These are phyloP conservation scores for Bipolaris victoriae DNA, from an alignment of 2,329 filamentous ascomycete species.

Conservation along the genomic window DNA sequence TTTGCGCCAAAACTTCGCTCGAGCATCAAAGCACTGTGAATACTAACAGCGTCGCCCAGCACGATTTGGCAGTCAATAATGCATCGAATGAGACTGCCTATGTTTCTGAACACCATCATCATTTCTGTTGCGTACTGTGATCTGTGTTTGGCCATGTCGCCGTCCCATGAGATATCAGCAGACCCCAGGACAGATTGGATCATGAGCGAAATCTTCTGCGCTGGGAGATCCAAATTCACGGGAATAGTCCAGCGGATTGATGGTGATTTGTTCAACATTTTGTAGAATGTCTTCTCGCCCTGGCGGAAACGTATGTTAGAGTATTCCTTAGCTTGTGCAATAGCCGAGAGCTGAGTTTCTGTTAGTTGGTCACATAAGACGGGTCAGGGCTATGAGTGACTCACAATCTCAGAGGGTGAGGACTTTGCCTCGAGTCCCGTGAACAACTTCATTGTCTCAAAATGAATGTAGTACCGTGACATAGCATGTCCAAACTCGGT, in stretches of 20 bases:
- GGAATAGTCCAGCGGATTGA: constrained; percentile 75
- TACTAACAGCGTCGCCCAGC: constrained; percentile 68
- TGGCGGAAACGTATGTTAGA: constrained; percentile 72
- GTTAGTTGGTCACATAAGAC: constrained; percentile 6
- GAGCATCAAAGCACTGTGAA: constrained; percentile 75
- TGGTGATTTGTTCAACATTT: constrained; percentile 71
- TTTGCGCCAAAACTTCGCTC: constrained; percentile 76
- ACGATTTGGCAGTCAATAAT: constrained; percentile 74
- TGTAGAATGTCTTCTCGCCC: constrained; percentile 72
- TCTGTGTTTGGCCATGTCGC: constrained; percentile 62
- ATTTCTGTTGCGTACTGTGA: constrained; percentile 67
- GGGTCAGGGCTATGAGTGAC: constrained; percentile 31
- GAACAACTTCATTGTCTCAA: constrained; percentile 77
- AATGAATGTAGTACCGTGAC: constrained; percentile 81
- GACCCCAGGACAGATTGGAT: constrained; percentile 77
- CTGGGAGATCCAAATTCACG: constrained; percentile 66
- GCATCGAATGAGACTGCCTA: constrained; percentile 74
- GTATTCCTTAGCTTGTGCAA: constrained; percentile 75
- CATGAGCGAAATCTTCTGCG: constrained; percentile 78
- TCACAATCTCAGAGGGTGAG: constrained; percentile 71
- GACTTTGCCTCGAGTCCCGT: constrained; percentile 66
- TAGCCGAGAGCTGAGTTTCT: constrained; percentile 62
- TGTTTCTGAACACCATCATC: constrained; percentile 68
- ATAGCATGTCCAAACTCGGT: constrained; percentile 80
- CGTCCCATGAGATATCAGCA: constrained; percentile 61